These are phyloP conservation scores for Tillandsia fasciculata DNA, from an alignment of 176 grass and related monocot genomes.

Conservation along the genomic window DNA sequence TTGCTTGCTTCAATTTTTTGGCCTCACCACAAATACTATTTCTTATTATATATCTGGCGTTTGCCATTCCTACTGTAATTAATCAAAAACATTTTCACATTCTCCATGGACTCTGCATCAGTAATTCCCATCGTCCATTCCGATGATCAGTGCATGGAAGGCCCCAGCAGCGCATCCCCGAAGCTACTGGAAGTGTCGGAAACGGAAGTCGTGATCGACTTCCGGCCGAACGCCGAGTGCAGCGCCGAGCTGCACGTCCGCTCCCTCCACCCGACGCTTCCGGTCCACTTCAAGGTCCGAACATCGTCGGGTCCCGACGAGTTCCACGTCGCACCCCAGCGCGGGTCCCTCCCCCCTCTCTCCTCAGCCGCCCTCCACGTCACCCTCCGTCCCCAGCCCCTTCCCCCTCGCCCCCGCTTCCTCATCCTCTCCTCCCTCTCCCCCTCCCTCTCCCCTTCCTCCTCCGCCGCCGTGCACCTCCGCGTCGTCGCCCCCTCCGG, in stretches of 20 bases:
- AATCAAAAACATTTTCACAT: too few relatives aligned
- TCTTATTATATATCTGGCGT: too few relatives aligned
- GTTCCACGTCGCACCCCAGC: slow-evolving; percentile 88
- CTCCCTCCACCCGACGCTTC: slow-evolving; percentile 43
- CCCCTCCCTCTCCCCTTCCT: slow-evolving; percentile 31
- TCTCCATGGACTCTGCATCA: too few relatives aligned
- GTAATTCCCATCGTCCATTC: too few relatives aligned
- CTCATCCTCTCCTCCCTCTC: slow-evolving; percentile 77
- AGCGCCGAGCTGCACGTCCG: slow-evolving; percentile 58
- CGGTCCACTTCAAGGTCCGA: slow-evolving; percentile 82
- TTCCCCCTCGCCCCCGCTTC: slow-evolving; percentile 69
- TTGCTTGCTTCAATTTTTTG: too few relatives aligned
- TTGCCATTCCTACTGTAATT: too few relatives aligned
- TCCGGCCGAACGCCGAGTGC: slow-evolving; percentile 70
- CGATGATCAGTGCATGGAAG: not conserved
- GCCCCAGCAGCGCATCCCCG: not conserved
- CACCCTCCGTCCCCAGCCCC: slow-evolving; percentile 68
- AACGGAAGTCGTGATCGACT: slow-evolving; percentile 66
- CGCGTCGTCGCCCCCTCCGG: slow-evolving; percentile 36
- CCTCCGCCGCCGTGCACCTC: slow-evolving; percentile 57
- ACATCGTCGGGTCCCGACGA: slow-evolving; percentile 70
- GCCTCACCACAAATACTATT: too few relatives aligned
- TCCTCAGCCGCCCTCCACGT: slow-evolving; percentile 53
- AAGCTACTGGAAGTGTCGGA: slow-evolving; percentile 52
- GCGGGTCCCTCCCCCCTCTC: slow-evolving; percentile 54